These are phyloP conservation scores for Obelidium mucronatum DNA, from an alignment of 192 early-diverging fungal species.

Conservation along the genomic window DNA sequence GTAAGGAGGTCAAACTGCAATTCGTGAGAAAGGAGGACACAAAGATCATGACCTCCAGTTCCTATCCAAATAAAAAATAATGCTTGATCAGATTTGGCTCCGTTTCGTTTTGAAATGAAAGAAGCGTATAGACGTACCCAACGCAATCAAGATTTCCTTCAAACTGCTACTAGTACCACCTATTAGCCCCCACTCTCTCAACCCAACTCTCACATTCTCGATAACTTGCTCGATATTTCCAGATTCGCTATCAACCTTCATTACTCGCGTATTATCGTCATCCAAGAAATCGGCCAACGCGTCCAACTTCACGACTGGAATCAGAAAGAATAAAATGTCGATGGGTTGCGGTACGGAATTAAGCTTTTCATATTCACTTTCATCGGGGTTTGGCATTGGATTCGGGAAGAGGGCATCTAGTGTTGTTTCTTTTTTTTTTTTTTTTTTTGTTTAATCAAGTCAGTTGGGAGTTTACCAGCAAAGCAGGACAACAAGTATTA, in stretches of 20 bases:
- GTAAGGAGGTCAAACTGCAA: too few species aligned
- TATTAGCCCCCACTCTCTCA: background rate
- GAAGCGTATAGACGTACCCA: too few species aligned
- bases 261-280: background rate
- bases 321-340: background rate
- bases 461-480: background rate
- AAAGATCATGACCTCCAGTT: too few species aligned
- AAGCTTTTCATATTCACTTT: background rate
- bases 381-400: background rate
- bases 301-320: background rate
- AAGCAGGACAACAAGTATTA: background rate
- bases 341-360: background rate
- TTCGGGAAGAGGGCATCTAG: background rate
- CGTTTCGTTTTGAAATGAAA: too few species aligned
- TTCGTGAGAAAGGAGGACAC: too few species aligned
- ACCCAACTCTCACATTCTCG: background rate
- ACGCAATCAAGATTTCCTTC: too few species aligned
- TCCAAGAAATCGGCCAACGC: background rate
- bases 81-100: too few species aligned
- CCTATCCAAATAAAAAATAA: too few species aligned
- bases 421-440: too few species aligned
- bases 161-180: too few species aligned
- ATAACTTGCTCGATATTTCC: background rate
- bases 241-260: conserved; percentile 1
- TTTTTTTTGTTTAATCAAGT: too few species aligned